Conservation (phyloP, 2,329 filamentous ascomycete species). For the Cordyceps javanica region DNA sequence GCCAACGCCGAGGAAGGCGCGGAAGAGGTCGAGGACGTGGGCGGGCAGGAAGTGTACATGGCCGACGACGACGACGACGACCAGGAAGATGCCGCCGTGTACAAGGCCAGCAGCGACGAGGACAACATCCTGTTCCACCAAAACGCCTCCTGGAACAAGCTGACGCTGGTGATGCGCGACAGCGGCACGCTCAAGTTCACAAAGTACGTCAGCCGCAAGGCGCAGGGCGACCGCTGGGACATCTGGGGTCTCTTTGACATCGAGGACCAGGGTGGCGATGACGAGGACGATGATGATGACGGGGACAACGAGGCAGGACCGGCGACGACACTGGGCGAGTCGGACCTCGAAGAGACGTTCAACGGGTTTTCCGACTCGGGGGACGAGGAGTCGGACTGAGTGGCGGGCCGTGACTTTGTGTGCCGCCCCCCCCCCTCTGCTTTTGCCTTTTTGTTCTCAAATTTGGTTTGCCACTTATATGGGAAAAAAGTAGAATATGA, state of each 20-base stretch:
- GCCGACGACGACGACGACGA: conserved; percentile 79
- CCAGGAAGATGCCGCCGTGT: conserved; percentile 75
- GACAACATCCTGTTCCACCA: conserved; percentile 61
- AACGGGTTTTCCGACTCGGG: conserved; percentile 46
- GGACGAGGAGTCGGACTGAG: conserved; percentile 32
- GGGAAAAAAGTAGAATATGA: background rate
- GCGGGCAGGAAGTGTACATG: conserved; percentile 89
- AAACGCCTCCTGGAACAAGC: conserved; percentile 73
- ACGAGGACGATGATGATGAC: conserved; percentile 24
- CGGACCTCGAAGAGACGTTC: conserved; percentile 50
- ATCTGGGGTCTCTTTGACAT: conserved; percentile 74
- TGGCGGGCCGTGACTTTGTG: too few relatives aligned
- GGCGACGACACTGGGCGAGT: conserved; percentile 29
- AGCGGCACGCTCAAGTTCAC: conserved; percentile 84
- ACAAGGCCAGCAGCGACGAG: conserved; percentile 73
- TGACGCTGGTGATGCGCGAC: conserved; percentile 86
- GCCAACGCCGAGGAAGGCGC: conserved; percentile 22
- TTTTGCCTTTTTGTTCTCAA: too few relatives aligned
- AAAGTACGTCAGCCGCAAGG: conserved; percentile 83
- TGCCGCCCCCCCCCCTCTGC: too few relatives aligned
- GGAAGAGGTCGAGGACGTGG: conserved; percentile 49
- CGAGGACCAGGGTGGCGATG: conserved; percentile 44
- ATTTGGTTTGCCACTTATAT: background rate
- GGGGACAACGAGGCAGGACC: conserved; percentile 17
- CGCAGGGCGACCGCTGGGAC: conserved; percentile 89